Base-by-base conservation (phyloP, 352 stramenopile genomes). In the Pythium sp. region DNA sequence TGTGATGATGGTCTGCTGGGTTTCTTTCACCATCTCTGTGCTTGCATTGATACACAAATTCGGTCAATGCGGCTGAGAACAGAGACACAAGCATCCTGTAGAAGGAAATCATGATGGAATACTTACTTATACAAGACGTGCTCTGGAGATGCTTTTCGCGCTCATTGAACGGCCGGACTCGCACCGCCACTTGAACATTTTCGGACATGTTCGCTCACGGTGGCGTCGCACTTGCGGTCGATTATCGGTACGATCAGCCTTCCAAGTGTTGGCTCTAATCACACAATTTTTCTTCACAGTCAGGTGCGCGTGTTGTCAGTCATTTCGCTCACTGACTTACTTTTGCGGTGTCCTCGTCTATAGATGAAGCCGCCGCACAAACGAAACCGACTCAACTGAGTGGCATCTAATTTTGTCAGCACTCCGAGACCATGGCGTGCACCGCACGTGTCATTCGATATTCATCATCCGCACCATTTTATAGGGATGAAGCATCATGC, bases 131-230 rank as follows among this genome's bases (percentile, higher is more conserved):
- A 62, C 86, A 93, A 28, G 79, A 76, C 0, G 76, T 80, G 78
- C 82, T 93, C 46, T 81, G 82, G 70, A 93, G 86, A 18, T 74
- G 72, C 68, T 84, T 91, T 68, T 95, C 87, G 32, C 85, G 84
- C 28, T 95, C 87, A 63, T 93, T 94, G 62, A 93, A 95, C 14
- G 85, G 86, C 32, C 86, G 84, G 26, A 95, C 79, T 53, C 87
- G 82, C 55, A 95, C 87, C 22, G 87, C 87, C 24, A 95, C 86
- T 73, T 95, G 85, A 26, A 95, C 87, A 66, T 94, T 94, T 49
- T 94, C 87, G 12, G 82, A 87, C 87, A 94, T 94, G 9, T 11
- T 46, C 12, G 11, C 18, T 7, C 18, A n/a, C 7, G 43, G 22
- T 51, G 43, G 18, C 43, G 7, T 20, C 18, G 43, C n/a, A n/a